A percentile compares a stretch with the other conserved stretches of the same genome.
phyloP scores from a whole-genome alignment of 495 filamentous ascomycete species.

The Hypoxylon fuscum region DNA sequence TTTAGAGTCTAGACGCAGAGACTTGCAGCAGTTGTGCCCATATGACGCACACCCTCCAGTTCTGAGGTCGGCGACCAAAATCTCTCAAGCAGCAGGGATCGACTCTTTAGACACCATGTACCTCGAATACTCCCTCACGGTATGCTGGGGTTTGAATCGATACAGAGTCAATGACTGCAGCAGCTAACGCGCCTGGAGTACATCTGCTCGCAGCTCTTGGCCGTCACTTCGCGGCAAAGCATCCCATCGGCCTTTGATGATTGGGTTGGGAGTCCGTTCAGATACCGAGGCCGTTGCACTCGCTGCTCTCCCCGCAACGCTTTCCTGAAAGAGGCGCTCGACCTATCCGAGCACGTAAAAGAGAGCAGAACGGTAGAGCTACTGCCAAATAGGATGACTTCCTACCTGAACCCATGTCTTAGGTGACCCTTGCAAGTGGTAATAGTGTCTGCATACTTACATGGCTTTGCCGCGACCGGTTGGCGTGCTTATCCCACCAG shows the following conservation, averaged over 20 bases:
- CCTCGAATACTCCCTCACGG: constrained; percentile 39
- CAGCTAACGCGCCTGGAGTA: constrained; percentile 38
- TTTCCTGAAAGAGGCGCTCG: constrained; percentile 43
- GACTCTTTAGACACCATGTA: constrained; percentile 36
- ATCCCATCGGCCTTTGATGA: constrained; percentile 25
- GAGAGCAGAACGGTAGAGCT: constrained; percentile 28
- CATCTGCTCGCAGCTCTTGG: constrained; percentile 43
- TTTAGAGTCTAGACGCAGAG: constrained; percentile 41
- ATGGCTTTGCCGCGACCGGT: constrained; percentile 40
- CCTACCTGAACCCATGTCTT: constrained; percentile 41
- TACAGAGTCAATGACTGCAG: constrained; percentile 39
- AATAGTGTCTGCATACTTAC: constrained; percentile 41
- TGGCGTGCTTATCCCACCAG: constrained; percentile 32
- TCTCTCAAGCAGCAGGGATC: constrained; percentile 43
- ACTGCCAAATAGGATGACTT: constrained; percentile 42
- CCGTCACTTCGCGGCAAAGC: constrained; percentile 40
- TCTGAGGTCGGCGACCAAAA: constrained; percentile 42
- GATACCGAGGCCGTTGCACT: constrained; percentile 43
- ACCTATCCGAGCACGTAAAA: constrained; percentile 37
- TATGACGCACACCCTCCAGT: constrained; percentile 43
- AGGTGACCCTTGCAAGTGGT: constrained; percentile 40
- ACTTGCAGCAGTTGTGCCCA: constrained; percentile 41
- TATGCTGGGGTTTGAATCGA: constrained; percentile 28
- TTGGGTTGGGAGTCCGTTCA: constrained; percentile 38
- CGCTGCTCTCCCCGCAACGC: constrained; percentile 39